These are phyloP conservation scores for Quillaja saponaria DNA, from an alignment of 306 rosid species.

Conservation along the genomic window DNA sequence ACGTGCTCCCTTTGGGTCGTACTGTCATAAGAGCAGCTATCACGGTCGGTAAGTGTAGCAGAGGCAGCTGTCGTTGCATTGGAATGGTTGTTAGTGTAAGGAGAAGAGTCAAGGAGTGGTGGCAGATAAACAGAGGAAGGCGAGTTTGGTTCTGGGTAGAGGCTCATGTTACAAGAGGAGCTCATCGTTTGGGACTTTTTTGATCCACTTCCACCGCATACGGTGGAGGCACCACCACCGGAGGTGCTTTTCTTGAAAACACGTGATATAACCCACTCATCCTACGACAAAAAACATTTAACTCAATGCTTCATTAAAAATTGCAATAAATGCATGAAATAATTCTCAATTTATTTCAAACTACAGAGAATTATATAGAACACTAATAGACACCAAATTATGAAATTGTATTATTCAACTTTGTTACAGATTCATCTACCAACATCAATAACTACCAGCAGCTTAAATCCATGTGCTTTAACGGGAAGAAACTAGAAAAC, in stretches of 20 bases:
- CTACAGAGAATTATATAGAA: no score
- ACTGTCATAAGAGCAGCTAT: conserved; percentile 55
- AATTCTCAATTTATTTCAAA: no score
- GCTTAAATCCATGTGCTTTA: neutral
- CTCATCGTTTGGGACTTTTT: conserved; percentile 46
- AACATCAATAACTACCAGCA: neutral
- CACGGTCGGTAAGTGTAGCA: conserved; percentile 42
- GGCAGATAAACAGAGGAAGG: conserved; percentile 88
- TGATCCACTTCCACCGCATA: conserved; percentile 34
- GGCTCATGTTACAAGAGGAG: conserved; percentile 27
- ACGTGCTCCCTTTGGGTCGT: conserved; percentile 81
- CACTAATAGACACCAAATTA: no score
- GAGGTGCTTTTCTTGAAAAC: conserved; percentile 71
- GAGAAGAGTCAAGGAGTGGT: conserved; percentile 76
- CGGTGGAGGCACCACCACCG: conserved; percentile 31
- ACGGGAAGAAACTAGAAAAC: no score
- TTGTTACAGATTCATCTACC: no score
- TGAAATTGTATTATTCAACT: no score
- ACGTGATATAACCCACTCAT: conserved; percentile 96
- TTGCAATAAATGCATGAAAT: neutral
- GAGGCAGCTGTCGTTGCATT: conserved; percentile 1
- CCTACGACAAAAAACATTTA: conserved; percentile 37
- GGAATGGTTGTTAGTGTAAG: conserved; percentile 32
- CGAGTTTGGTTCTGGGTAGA: conserved; percentile 69
- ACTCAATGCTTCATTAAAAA: neutral